Percentiles rank a stretch among this genome's conserved stretches.
Evolutionary conservation across 2,329 filamentous ascomycete genomes (phyloP).

Genomic region (Botrytis porri): DNA sequence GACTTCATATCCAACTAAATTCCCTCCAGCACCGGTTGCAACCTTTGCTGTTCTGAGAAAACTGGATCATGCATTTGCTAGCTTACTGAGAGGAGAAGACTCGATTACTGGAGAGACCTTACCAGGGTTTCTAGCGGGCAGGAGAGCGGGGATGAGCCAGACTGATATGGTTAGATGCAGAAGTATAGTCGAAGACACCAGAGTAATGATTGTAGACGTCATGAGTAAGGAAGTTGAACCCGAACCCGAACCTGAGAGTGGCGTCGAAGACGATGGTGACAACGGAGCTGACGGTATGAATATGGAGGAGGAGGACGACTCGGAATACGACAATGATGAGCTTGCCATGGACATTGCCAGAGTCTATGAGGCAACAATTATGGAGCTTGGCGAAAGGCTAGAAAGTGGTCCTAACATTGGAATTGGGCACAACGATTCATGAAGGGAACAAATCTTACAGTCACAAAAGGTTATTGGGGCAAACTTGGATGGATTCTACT

Average conservation of each 20-base stretch:
- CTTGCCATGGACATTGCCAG: constrained; percentile 70
- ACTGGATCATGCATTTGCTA: constrained; percentile 79
- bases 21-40: constrained; percentile 63
- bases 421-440: constrained; percentile 9
- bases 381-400: constrained; percentile 67
- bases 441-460: neutral
- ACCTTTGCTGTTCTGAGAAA: constrained; percentile 73
- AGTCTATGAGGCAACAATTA: constrained; percentile 77
- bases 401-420: constrained; percentile 35
- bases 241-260: constrained; percentile 37
- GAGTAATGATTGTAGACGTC: constrained; percentile 66
- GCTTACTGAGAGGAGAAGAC: constrained; percentile 66
- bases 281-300: constrained; percentile 36
- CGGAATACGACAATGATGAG: constrained; percentile 47
- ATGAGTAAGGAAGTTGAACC: constrained; percentile 54
- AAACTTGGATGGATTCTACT: neutral
- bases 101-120: constrained; percentile 61
- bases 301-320: constrained; percentile 36
- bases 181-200: constrained; percentile 73
- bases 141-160: constrained; percentile 60
- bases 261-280: neutral
- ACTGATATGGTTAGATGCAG: constrained; percentile 88
- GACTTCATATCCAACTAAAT: constrained; percentile 68
- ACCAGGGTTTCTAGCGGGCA: constrained; percentile 65
- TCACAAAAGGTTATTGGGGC: neutral